Evolutionary conservation across 345 rosid genomes (phyloP).

Genomic region (Dipteronia dyeriana): DNA sequence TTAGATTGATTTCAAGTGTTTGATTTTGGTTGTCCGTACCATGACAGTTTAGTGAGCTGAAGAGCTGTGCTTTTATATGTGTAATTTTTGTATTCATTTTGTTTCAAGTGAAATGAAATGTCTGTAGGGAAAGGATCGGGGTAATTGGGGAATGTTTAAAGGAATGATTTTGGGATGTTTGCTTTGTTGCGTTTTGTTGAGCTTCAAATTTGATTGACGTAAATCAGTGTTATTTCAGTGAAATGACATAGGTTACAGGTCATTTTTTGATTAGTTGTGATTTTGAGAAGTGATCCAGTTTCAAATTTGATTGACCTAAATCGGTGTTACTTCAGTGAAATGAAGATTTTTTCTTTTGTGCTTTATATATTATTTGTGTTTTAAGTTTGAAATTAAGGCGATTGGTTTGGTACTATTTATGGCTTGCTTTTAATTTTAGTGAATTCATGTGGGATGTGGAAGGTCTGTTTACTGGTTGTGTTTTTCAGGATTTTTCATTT

Average conservation of each 20-base stretch:
- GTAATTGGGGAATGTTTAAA: background rate
- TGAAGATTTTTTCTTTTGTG: constrained; percentile 6
- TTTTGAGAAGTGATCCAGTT: constrained; percentile 10
- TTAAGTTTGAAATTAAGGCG: background rate
- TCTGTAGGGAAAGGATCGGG: background rate
- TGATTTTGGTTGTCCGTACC: too few relatives aligned
- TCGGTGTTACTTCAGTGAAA: background rate
- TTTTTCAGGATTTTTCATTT: background rate
- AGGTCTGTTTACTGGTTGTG: background rate
- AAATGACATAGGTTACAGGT: background rate
- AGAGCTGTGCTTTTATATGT: background rate
- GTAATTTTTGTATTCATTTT: background rate
- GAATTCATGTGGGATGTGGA: background rate
- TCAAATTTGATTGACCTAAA: background rate
- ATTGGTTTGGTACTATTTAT: background rate
- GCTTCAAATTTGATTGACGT: background rate
- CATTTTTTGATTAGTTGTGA: background rate
- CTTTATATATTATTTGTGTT: background rate
- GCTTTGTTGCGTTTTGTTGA: background rate
- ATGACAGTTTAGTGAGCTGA: too few relatives aligned
- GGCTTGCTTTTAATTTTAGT: constrained; percentile 10
- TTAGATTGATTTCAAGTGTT: too few relatives aligned
- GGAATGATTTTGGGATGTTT: background rate
- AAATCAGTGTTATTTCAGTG: constrained; percentile 4
- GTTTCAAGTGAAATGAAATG: background rate